Base-by-base conservation (phyloP, 352 stramenopile genomes). In the Pythium aristosporum region DNA sequence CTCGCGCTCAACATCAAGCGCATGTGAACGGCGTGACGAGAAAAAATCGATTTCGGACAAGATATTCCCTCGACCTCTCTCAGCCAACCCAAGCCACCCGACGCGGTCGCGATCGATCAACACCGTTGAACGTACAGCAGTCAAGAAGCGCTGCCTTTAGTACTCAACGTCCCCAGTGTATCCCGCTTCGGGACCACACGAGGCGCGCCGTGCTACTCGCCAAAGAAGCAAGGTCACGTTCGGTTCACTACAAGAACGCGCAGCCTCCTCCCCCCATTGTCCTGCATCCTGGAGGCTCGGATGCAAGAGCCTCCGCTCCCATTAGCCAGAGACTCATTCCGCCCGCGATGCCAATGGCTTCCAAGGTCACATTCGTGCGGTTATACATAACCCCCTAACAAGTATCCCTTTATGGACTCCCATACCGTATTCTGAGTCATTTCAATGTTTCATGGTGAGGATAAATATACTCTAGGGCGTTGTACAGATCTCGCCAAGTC, bases 1-100 rank as follows among this genome's bases (percentile, higher is more conserved):
- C 18, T 56, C 28, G 42, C 42, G 39, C 37, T 49, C 21, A 61
- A 75, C 64, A 63, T 77, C 48, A 91, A 89, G 73, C 80, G 73
- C 71, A 73, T 75, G 67, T 89, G 78, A 80, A 56, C 37, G 5
- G 20, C 16, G 6, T 13, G 18, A 16, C 28, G 20, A 21, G 28
- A 28, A 28, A 28, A 23, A 63, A 9, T 10, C 44, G 39, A 44
- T 44, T 44, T 9, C 32, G 9, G 32, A 36, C 5, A 9, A 36
- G 32, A 36, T 36, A 39, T 39, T 39, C 34, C 34, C 34, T 28
- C 34, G 34, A 39, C 34, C 7, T 39, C 11, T 12, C 34, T 5
- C 34, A 39, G 34, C 11, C 39, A 46, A 46, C 13, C 11, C 39
- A 16, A 18, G 39, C 39, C 39, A 46, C 12, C 39, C 12, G 10